Conservation (phyloP, 1,284 basidiomycete species). For the Papiliotrema nemorosa region DNA sequence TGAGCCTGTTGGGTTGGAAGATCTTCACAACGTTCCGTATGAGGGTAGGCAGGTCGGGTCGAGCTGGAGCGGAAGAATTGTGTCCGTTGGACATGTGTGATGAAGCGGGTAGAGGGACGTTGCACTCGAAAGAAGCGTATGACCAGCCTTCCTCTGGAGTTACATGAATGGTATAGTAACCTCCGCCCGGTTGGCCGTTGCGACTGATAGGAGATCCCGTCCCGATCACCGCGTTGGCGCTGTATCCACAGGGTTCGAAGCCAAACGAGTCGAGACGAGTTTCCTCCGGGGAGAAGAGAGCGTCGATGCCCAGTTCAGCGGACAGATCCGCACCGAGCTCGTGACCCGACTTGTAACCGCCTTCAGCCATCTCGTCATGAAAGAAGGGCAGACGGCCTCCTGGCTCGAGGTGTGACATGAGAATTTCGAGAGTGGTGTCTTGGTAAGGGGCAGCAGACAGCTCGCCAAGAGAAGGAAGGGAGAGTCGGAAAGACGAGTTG, state of each 20-base stretch:
- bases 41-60: constrained; percentile 69
- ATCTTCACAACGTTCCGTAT: constrained; percentile 84
- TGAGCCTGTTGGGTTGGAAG: constrained; percentile 84
- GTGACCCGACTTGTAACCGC: constrained; percentile 48
- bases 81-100: constrained; percentile 1
- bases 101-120: constrained; percentile 67
- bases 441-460: constrained; percentile 22
- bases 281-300: constrained; percentile 72
- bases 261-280: constrained; percentile 89
- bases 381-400: constrained; percentile 75
- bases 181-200: constrained; percentile 57
- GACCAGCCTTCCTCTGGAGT: constrained; percentile 97
- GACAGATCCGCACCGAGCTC: constrained; percentile 67
- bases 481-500: constrained; percentile 14
- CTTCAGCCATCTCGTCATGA: constrained; percentile 45
- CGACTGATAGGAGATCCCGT: constrained; percentile 46
- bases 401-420: constrained; percentile 91
- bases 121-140: constrained; percentile 98
- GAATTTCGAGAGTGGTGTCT: constrained; percentile 96
- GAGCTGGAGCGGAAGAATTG: constrained; percentile 5
- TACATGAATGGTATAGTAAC: constrained; percentile 98
- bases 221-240: constrained; percentile 83
- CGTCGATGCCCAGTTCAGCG: constrained; percentile 70
- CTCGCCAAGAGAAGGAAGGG: constrained; percentile 9
- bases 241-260: constrained; percentile 95